Conservation (phyloP, 2,329 filamentous ascomycete species). For the Trichoderma sp. region DNA sequence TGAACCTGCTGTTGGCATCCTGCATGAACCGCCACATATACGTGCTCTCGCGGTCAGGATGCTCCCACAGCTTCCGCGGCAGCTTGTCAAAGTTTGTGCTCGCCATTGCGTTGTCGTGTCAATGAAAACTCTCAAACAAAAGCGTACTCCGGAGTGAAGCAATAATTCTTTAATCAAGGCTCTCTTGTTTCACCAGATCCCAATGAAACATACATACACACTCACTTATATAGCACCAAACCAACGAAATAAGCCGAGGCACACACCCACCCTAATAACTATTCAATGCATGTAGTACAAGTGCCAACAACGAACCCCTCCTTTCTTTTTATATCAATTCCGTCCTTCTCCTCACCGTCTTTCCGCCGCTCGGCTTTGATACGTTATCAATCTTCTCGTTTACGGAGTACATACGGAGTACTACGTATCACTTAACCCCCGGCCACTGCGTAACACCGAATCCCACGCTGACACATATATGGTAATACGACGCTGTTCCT, state of each 20-base stretch:
- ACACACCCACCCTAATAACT: no score
- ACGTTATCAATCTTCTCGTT: not conserved
- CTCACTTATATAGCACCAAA: not conserved
- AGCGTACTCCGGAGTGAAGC: not conserved
- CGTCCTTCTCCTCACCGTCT: not conserved
- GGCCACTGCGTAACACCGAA: not conserved
- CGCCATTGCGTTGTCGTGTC: not conserved
- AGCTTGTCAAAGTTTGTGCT: slow-evolving; percentile 35
- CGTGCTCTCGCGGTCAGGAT: slow-evolving; percentile 58
- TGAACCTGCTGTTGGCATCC: slow-evolving; percentile 55
- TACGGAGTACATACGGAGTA: no score
- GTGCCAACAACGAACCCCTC: not conserved
- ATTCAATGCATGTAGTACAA: no score
- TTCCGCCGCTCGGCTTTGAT: not conserved
- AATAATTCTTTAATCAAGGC: not conserved
- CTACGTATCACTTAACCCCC: not conserved
- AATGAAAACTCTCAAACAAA: not conserved
- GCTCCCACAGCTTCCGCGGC: slow-evolving; percentile 66
- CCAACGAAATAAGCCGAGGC: not conserved
- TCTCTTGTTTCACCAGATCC: not conserved
- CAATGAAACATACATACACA: not conserved
- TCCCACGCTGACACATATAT: not conserved
- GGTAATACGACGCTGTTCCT: not conserved
- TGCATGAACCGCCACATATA: slow-evolving; percentile 67
- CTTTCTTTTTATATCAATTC: not conserved